phyloP scores from a whole-genome alignment of 441 rosid genomes.

The Mallotus repandus region DNA sequence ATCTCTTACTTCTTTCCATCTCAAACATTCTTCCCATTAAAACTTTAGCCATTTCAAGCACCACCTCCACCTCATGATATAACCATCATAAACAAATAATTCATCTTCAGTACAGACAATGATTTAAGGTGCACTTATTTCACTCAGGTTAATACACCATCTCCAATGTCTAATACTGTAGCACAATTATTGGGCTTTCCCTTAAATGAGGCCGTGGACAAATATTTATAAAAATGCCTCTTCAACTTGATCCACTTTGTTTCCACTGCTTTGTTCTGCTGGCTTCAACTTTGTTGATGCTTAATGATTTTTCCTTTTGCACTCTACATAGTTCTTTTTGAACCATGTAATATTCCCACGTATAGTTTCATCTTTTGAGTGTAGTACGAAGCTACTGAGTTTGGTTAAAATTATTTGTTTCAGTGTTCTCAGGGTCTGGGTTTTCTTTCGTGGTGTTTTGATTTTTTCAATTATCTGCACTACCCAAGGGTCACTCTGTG shows the following conservation, averaged over 20 bases:
- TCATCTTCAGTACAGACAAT: background rate
- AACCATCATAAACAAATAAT: background rate
- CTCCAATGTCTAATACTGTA: background rate
- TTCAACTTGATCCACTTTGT: background rate
- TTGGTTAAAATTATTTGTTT: no score
- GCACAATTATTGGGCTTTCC: background rate
- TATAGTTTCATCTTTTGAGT: no score
- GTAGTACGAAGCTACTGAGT: no score
- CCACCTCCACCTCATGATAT: background rate
- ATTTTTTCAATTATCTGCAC: no score
- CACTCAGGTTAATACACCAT: background rate
- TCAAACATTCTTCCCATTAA: background rate
- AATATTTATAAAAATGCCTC: background rate
- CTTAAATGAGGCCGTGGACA: background rate
- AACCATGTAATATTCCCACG: background rate
- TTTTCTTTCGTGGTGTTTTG: background rate
- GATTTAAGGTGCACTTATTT: background rate
- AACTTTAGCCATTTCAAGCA: background rate
- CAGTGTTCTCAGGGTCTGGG: background rate
- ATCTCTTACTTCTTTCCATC: background rate
- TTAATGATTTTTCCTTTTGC: background rate
- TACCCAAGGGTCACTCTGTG: no score
- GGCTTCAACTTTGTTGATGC: background rate
- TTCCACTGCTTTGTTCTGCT: background rate
- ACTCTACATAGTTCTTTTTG: background rate